These are phyloP conservation scores for Leucosporidium scottii DNA, from an alignment of 768 basidiomycete genomes.

Conservation along the genomic window DNA sequence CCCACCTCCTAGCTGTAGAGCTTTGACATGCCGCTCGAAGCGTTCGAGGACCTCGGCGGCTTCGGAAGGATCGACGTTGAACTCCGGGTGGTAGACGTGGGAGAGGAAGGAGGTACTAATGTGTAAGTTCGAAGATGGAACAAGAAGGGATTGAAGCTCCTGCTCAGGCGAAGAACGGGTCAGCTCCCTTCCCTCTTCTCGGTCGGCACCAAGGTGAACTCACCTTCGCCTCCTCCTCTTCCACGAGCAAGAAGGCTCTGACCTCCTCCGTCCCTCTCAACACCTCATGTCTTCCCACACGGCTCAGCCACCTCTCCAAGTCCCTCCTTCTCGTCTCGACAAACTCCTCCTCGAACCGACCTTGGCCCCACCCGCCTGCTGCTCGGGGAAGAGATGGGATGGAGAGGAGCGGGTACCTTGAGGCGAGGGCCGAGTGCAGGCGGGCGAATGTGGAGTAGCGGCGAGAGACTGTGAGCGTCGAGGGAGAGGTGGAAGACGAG, in stretches of 20 bases:
- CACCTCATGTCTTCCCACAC: slow-evolving; percentile 66
- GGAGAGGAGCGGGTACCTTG: slow-evolving; percentile 65
- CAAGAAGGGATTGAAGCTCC: neutral
- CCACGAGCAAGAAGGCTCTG: slow-evolving; percentile 70
- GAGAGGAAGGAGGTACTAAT: slow-evolving; percentile 61
- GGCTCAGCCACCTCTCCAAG: slow-evolving; percentile 66
- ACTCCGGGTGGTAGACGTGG: slow-evolving; percentile 73
- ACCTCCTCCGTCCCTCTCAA: slow-evolving; percentile 70
- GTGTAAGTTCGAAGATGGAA: slow-evolving; percentile 51
- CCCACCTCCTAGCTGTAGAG: slow-evolving; percentile 53
- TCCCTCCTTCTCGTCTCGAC: slow-evolving; percentile 75
- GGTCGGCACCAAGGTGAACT: slow-evolving; percentile 38
- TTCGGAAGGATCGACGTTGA: slow-evolving; percentile 71
- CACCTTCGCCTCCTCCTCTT: slow-evolving; percentile 51
- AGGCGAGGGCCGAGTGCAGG: slow-evolving; percentile 62
- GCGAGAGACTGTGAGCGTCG: slow-evolving; percentile 59
- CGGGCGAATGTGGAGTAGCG: slow-evolving; percentile 79
- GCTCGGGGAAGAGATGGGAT: slow-evolving; percentile 79
- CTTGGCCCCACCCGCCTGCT: slow-evolving; percentile 52
- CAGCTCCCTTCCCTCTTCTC: neutral
- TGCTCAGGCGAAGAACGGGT: neutral
- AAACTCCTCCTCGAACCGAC: slow-evolving; percentile 70
- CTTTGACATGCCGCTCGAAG: slow-evolving; percentile 61
- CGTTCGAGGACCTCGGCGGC: slow-evolving; percentile 54
- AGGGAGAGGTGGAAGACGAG: neutral